A percentile compares a stretch with the other conserved stretches of the same genome.
Conservation (phyloP, 768 basidiomycete genomes). For the Boletus subcaerulescens region DNA sequence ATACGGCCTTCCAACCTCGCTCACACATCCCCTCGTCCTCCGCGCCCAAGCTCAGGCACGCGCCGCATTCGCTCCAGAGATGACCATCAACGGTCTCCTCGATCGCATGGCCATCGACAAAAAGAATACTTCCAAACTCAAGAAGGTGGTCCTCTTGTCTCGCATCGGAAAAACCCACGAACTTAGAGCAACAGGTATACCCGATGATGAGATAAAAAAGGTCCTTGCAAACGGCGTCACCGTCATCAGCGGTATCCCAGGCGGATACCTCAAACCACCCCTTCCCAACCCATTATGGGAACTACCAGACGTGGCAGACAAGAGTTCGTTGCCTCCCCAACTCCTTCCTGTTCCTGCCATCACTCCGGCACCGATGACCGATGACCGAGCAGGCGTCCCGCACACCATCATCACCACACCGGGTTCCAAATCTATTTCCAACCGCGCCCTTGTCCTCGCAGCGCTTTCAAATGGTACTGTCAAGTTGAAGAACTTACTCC, state of each 20-base stretch:
- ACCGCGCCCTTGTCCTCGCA: constrained; percentile 89
- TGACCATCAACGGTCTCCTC: constrained; percentile 72
- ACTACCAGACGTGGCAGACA: constrained; percentile 13
- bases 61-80: constrained; percentile 17
- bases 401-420: constrained; percentile 81
- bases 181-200: constrained; percentile 82
- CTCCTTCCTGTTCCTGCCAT: constrained; percentile 8
- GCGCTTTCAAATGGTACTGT: constrained; percentile 89
- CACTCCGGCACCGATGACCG: background rate
- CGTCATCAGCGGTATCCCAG: constrained; percentile 66
- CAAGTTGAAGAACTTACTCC: constrained; percentile 83
- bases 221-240: constrained; percentile 78
- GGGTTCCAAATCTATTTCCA: constrained; percentile 95
- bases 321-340: constrained; percentile 21
- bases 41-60: constrained; percentile 18
- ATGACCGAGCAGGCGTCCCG: constrained; percentile 7
- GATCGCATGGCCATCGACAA: constrained; percentile 98
- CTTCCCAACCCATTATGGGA: constrained; percentile 42
- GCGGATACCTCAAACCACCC: constrained; percentile 32
- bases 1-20: constrained; percentile 84
- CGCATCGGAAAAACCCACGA: constrained; percentile 92
- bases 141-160: constrained; percentile 91
- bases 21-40: constrained; percentile 73
- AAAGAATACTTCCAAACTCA: constrained; percentile 84
- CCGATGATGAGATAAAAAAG: constrained; percentile 77